These are phyloP conservation scores for Mortierella sp. DNA, from an alignment of 371 early-diverging fungal genomes.

Conservation along the genomic window DNA sequence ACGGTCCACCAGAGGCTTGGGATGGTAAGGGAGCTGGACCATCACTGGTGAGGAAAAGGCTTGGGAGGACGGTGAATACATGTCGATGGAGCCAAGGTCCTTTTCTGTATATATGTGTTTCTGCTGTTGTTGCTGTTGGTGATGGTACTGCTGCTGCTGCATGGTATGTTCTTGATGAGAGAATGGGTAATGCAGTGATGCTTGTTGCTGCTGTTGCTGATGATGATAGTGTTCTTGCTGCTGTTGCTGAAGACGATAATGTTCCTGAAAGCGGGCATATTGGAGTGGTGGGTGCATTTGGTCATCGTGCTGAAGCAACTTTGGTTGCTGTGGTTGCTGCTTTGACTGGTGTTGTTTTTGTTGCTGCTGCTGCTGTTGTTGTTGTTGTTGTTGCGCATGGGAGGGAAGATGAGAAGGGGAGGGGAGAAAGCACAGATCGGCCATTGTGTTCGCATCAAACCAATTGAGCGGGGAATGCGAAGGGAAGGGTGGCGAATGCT, in stretches of 20 bases:
- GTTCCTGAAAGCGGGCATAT: neutral
- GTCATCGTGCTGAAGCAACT: neutral
- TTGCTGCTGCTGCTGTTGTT: neutral
- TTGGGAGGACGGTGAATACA: neutral
- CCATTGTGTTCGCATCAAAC: neutral
- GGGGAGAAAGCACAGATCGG: neutral
- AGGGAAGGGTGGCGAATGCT: neutral
- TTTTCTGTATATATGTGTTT: neutral
- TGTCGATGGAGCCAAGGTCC: neutral
- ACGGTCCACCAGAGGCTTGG: neutral
- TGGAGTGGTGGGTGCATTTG: neutral
- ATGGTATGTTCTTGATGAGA: neutral
- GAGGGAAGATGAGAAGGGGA: neutral
- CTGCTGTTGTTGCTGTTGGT: neutral
- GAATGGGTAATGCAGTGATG: neutral
- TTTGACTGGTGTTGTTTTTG: neutral
- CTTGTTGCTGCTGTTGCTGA: conserved; percentile 14
- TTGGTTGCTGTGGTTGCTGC: neutral
- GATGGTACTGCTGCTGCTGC: neutral
- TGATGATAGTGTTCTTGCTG: neutral
- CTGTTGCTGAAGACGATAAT: neutral
- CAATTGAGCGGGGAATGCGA: neutral
- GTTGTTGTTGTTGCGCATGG: neutral
- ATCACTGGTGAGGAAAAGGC: neutral
- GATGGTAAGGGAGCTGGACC: neutral